Evolutionary conservation across 805 yeast species (phyloP).

Genomic region (Candida maltosa): DNA sequence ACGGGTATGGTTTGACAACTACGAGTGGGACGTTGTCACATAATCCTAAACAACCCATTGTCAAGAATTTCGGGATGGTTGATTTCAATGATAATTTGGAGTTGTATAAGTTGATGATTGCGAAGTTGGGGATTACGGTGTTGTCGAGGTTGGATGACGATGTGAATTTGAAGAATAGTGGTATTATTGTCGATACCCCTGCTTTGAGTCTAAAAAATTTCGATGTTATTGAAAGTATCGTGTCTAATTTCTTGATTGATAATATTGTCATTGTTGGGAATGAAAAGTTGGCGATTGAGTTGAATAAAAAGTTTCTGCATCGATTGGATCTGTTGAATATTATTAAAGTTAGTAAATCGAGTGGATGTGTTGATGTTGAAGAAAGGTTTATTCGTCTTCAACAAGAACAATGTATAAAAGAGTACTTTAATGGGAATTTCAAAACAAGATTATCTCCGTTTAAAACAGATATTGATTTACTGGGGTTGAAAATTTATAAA

Average conservation of each 20-base stretch:
- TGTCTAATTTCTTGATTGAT: slow-evolving; percentile 58
- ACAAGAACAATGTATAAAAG: slow-evolving; percentile 77
- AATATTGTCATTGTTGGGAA: slow-evolving; percentile 70
- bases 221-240: slow-evolving; percentile 51
- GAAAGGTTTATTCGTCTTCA: slow-evolving; percentile 63
- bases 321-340: slow-evolving; percentile 35
- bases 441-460: slow-evolving; percentile 76
- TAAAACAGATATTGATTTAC: slow-evolving; percentile 69
- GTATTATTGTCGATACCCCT: slow-evolving; percentile 75
- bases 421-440: slow-evolving; percentile 83
- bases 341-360: slow-evolving; percentile 65
- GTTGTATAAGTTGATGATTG: slow-evolving; percentile 47
- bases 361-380: slow-evolving; percentile 75
- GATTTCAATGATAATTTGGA: slow-evolving; percentile 53
- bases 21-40: slow-evolving; percentile 69
- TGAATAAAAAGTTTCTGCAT: slow-evolving; percentile 48
- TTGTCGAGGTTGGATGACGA: slow-evolving; percentile 52
- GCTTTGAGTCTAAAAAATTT: slow-evolving; percentile 50
- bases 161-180: slow-evolving; percentile 41
- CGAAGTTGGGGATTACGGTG: slow-evolving; percentile 49
- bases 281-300: slow-evolving; percentile 64
- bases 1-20: slow-evolving; percentile 76
- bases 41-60: slow-evolving; percentile 89
- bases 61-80: slow-evolving; percentile 74
- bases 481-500: slow-evolving; percentile 57